Conservation (phyloP, 768 basidiomycete species). For the Lentinula lateritia region DNA sequence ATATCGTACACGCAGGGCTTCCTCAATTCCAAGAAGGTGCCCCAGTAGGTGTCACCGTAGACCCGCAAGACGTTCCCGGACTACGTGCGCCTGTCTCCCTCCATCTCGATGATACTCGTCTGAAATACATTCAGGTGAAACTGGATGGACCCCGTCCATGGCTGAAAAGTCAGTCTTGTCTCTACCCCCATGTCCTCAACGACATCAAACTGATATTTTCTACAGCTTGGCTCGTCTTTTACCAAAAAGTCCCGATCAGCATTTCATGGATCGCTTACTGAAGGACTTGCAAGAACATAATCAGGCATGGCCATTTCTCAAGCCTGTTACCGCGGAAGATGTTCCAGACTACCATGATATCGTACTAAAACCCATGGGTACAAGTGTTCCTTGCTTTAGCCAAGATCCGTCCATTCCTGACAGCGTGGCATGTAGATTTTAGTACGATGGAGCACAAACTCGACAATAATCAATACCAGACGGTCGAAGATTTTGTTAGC, state of each 20-base stretch:
- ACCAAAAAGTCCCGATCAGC: slow-evolving; percentile 53
- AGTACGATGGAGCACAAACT: slow-evolving; percentile 85
- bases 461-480: slow-evolving; percentile 77
- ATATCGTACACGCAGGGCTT: slow-evolving; percentile 78
- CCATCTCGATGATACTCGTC: background rate
- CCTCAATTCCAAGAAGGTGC: slow-evolving; percentile 64
- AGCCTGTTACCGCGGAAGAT: slow-evolving; percentile 74
- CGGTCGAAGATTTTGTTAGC: slow-evolving; percentile 66
- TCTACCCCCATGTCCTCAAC: background rate
- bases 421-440: slow-evolving; percentile 52
- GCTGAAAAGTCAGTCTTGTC: slow-evolving; percentile 51
- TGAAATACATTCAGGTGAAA: slow-evolving; percentile 53
- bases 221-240: slow-evolving; percentile 31
- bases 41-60: slow-evolving; percentile 44
- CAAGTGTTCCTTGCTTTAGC: slow-evolving; percentile 17
- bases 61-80: slow-evolving; percentile 83
- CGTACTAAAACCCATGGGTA: slow-evolving; percentile 91
- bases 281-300: slow-evolving; percentile 74
- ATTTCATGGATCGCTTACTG: slow-evolving; percentile 71
- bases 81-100: slow-evolving; percentile 43
- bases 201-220: background rate
- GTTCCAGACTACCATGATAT: slow-evolving; percentile 89
- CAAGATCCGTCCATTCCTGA: background rate
- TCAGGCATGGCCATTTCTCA: slow-evolving; percentile 81
- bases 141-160: slow-evolving; percentile 88